A percentile compares a stretch with the other conserved stretches of the same genome.
These are phyloP conservation scores for Plasmopara muralis DNA, from an alignment of 352 stramenopile species.

Conservation along the genomic window DNA sequence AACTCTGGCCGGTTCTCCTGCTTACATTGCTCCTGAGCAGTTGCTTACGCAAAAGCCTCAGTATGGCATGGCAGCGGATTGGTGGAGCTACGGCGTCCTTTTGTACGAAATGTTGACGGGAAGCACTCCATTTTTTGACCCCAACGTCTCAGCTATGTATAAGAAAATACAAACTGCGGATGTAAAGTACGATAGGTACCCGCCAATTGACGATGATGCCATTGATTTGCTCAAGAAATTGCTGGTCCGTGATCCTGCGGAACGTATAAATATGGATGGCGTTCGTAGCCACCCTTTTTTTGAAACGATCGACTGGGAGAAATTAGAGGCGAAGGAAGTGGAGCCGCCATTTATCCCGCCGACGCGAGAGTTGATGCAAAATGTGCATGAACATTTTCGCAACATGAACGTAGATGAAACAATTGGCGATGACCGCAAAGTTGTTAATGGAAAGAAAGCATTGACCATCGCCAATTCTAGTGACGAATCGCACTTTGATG, in stretches of 20 bases:
- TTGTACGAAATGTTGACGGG: slow-evolving; percentile 88
- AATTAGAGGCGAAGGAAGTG: slow-evolving; percentile 73
- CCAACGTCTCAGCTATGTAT: slow-evolving; percentile 84
- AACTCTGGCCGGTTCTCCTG: slow-evolving; percentile 72
- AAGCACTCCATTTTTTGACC: slow-evolving; percentile 82
- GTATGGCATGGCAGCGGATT: slow-evolving; percentile 86
- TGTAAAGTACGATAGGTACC: slow-evolving; percentile 70
- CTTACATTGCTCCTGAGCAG: slow-evolving; percentile 83
- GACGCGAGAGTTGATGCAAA: slow-evolving; percentile 77
- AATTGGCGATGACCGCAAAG: slow-evolving; percentile 59
- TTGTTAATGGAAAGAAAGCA: slow-evolving; percentile 52
- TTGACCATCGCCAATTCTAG: slow-evolving; percentile 32
- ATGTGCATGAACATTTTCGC: slow-evolving; percentile 83
- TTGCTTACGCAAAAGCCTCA: slow-evolving; percentile 76
- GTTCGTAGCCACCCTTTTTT: slow-evolving; percentile 73
- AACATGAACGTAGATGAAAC: slow-evolving; percentile 87
- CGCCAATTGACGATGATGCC: slow-evolving; percentile 54
- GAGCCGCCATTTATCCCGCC: slow-evolving; percentile 75
- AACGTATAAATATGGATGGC: slow-evolving; percentile 55
- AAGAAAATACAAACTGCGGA: slow-evolving; percentile 86
- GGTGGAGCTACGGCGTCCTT: slow-evolving; percentile 88
- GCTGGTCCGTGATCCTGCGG: slow-evolving; percentile 60
- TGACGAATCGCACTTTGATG: slow-evolving; percentile 78
- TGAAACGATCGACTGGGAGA: slow-evolving; percentile 54
- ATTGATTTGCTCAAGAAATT: slow-evolving; percentile 74